Evolutionary conservation across 331 rosid genomes (phyloP).

Genomic region (Pyracantha coccinea): DNA sequence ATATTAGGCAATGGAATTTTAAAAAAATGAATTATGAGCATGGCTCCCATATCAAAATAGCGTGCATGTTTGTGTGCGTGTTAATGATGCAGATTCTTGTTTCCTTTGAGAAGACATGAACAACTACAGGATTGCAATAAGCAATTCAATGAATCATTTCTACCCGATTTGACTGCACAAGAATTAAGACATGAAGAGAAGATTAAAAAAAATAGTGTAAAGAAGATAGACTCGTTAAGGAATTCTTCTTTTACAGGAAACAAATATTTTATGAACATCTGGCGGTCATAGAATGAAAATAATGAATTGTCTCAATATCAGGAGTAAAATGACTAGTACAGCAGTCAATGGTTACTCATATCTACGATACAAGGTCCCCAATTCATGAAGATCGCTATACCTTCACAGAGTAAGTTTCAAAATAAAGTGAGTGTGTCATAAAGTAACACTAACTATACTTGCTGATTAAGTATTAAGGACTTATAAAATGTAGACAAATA

Average conservation of each 20-base stretch:
- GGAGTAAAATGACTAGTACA: not conserved
- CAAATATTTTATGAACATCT: not conserved
- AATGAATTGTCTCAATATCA: not conserved
- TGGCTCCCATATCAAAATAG: not conserved
- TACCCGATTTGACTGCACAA: not conserved
- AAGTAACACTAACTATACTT: not conserved
- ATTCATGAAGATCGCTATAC: not conserved
- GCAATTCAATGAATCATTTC: not conserved
- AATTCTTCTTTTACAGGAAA: not conserved
- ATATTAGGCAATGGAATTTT: not conserved
- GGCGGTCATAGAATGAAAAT: not conserved
- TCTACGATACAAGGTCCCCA: not conserved
- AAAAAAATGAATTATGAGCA: not conserved
- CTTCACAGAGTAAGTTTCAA: not conserved
- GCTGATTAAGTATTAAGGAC: not conserved
- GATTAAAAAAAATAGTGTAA: not conserved
- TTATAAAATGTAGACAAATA: not conserved
- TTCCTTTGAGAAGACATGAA: not conserved
- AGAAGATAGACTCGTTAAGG: not conserved
- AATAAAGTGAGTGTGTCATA: not conserved
- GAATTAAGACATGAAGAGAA: no score
- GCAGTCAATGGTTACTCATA: not conserved
- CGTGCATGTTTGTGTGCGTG: not conserved
- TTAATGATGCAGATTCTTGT: not conserved
- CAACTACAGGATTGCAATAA: not conserved